These are phyloP conservation scores for Mucor lusitanicus DNA, from an alignment of 371 early-diverging fungal species.

Conservation along the genomic window DNA sequence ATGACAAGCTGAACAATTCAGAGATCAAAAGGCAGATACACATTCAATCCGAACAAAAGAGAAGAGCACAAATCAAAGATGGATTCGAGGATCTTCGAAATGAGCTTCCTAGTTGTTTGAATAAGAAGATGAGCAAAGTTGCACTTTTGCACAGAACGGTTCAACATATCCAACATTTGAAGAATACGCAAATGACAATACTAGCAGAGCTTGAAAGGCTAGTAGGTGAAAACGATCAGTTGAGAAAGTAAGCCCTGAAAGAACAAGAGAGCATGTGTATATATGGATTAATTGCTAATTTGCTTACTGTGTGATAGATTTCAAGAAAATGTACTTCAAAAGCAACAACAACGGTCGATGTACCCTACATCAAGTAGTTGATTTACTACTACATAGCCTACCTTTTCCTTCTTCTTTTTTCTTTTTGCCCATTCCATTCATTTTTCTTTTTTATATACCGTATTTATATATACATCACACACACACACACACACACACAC, in stretches of 20 bases:
- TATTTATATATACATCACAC: not conserved
- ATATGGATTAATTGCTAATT: constrained; percentile 2
- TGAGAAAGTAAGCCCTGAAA: constrained; percentile 39
- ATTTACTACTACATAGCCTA: not conserved
- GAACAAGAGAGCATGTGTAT: not conserved
- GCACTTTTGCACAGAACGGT: constrained; percentile 54
- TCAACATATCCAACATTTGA: constrained; percentile 51
- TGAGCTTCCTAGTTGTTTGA: constrained; percentile 53
- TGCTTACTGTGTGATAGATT: constrained; percentile 12
- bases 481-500: constrained; percentile 13
- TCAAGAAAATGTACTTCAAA: constrained; percentile 26
- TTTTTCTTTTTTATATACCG: not conserved
- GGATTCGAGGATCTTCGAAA: constrained; percentile 59
- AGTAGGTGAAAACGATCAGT: constrained; percentile 47
- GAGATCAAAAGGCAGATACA: constrained; percentile 59
- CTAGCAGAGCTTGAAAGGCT: constrained; percentile 45
- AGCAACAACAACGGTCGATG: constrained; percentile 8
- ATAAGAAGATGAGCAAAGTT: constrained; percentile 62
- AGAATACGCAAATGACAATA: constrained; percentile 45
- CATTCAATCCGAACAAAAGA: constrained; percentile 64
- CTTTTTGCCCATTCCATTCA: not conserved
- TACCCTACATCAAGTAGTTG: constrained; percentile 2
- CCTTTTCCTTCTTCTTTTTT: not conserved
- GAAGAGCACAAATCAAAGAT: constrained; percentile 63
- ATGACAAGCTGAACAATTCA: constrained; percentile 20